A percentile compares a stretch with the other conserved stretches of the same genome.
phyloP scores from a whole-genome alignment of 129 eudicot genomes.

The Flaveria ramosissima region DNA sequence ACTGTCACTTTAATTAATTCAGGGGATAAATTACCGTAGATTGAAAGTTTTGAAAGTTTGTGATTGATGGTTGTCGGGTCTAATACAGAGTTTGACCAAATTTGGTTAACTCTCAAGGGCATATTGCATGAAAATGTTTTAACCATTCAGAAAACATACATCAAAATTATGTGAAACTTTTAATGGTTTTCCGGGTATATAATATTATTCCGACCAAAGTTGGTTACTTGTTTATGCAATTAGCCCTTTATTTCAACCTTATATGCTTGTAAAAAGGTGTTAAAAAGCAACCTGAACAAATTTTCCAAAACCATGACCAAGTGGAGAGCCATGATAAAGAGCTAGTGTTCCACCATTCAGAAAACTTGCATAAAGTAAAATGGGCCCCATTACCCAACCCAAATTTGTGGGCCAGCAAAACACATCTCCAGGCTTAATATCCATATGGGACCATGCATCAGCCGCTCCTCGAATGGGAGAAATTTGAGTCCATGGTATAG shows the following conservation, averaged over 20 bases:
- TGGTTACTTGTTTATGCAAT: constrained; percentile 6
- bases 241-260: neutral
- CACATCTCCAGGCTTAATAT: constrained; percentile 65
- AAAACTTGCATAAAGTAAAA: constrained; percentile 69
- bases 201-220: neutral
- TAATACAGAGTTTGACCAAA: neutral
- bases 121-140: neutral
- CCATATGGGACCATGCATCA: constrained; percentile 74
- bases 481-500: constrained; percentile 92
- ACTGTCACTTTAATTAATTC: no score
- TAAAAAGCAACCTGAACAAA: constrained; percentile 70
- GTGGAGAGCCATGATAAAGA: constrained; percentile 96
- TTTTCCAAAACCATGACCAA: constrained; percentile 79
- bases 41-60: neutral
- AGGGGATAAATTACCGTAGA: no score
- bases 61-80: neutral
- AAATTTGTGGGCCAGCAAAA: constrained; percentile 93
- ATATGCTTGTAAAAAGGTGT: constrained; percentile 18
- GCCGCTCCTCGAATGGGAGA: constrained; percentile 83
- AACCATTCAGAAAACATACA: neutral
- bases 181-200: neutral
- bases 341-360: constrained; percentile 81
- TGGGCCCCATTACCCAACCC: constrained; percentile 98
- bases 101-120: neutral
- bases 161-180: neutral